A percentile compares a stretch with the other conserved stretches of the same genome.
Conservation (phyloP, 192 early-diverging fungal species). For the Coemansia sp. region DNA sequence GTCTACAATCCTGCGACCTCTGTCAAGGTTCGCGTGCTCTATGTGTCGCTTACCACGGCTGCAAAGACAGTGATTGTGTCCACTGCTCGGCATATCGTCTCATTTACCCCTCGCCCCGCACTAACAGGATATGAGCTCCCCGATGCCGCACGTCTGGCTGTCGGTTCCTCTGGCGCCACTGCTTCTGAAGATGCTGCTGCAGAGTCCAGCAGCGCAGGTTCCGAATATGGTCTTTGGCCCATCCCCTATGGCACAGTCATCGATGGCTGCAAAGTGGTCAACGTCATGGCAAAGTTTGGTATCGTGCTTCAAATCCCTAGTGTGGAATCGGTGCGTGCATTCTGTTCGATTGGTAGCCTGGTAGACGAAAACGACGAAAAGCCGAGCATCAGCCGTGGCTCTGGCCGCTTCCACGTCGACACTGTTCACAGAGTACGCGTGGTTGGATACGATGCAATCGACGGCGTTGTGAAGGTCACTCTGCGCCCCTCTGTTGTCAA, state of each 20-base stretch:
- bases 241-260: slow-evolving; percentile 74
- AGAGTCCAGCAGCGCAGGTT: neutral
- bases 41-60: slow-evolving; percentile 65
- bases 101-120: slow-evolving; percentile 44
- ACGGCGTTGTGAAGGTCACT: slow-evolving; percentile 70
- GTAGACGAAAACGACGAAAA: slow-evolving; percentile 62
- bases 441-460: slow-evolving; percentile 74
- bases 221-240: slow-evolving; percentile 50
- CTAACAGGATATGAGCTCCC: slow-evolving; percentile 44
- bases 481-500: slow-evolving; percentile 69
- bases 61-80: slow-evolving; percentile 65
- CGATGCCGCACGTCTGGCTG: slow-evolving; percentile 26
- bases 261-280: slow-evolving; percentile 62
- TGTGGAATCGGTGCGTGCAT: slow-evolving; percentile 15
- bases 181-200: slow-evolving; percentile 11
- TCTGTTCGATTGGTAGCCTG: slow-evolving; percentile 62
- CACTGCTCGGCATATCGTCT: slow-evolving; percentile 58
- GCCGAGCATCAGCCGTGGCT: slow-evolving; percentile 50
- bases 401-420: slow-evolving; percentile 64
- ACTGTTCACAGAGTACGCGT: slow-evolving; percentile 76
- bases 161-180: slow-evolving; percentile 3
- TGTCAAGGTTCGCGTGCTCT: slow-evolving; percentile 71
- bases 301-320: slow-evolving; percentile 60
- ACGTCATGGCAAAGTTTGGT: slow-evolving; percentile 64
- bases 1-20: slow-evolving; percentile 63